These are phyloP conservation scores for Cryomyces minteri DNA, from an alignment of 495 filamentous ascomycete species.

Conservation along the genomic window DNA sequence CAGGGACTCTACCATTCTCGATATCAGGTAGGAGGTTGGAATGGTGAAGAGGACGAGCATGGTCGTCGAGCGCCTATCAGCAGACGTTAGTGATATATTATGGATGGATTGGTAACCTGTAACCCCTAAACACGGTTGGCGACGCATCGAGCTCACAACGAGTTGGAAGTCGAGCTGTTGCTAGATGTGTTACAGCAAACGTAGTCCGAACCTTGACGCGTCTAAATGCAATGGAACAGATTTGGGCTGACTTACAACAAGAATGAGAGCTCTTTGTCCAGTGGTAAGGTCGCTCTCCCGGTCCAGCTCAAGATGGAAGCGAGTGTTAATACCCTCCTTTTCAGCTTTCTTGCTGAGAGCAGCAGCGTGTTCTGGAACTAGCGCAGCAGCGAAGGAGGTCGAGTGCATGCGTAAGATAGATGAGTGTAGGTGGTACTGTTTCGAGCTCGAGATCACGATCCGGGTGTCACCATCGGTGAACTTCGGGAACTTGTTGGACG, in stretches of 20 bases:
- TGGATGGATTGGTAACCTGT: background rate
- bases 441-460: background rate
- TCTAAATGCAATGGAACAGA: too few relatives aligned
- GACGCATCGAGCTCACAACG: background rate
- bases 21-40: background rate
- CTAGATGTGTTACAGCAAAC: background rate
- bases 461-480: background rate
- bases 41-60: background rate
- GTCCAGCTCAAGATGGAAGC: conserved; percentile 10
- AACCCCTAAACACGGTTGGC: background rate
- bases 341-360: conserved; percentile 3
- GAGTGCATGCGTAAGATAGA: background rate
- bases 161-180: conserved; percentile 1
- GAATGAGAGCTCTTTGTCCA: too few relatives aligned
- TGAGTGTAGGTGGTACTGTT: background rate
- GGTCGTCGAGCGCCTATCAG: background rate
- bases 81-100: background rate
- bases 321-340: conserved; percentile 7
- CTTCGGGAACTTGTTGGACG: background rate
- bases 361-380: background rate
- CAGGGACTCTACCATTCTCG: conserved; percentile 7
- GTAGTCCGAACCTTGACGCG: too few relatives aligned
- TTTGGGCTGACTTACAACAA: too few relatives aligned
- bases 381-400: background rate
- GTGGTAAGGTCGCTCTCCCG: background rate